Evolutionary conservation across 1,139 yeast genomes (phyloP), one percentile per base, ranked within the genome.

Genomic region (Candida mesenterica): DNA sequence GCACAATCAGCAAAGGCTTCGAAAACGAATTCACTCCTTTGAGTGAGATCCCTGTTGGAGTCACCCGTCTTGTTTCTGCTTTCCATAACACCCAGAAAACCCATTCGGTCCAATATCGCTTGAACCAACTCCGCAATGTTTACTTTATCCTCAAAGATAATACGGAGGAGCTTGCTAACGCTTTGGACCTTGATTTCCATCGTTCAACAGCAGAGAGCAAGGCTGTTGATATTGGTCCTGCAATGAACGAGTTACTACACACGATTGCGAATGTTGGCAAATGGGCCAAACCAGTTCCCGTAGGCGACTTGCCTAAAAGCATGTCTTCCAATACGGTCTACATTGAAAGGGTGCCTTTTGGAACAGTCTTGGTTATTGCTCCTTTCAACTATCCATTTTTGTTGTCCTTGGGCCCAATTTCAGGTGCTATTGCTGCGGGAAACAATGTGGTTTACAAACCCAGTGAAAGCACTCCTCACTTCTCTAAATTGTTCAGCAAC

Each of bases 341-440:
- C 34, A 62, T 85, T 32, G 84, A 82, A 49, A 73, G 74, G 44
- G 77, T 78, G 33, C 92, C 97, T 2, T 60, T 79, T 44, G 97
- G 97, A 2, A 75, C 79, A 4, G 85, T 85, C 2, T 70, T 89
- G 45, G 68, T 90, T 38, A 78, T 89, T 37, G 65, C 89, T 1
- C 96, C 97, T 0, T 90, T 86, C 75, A 90, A 90, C 62, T 92
- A 83, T 57, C 98, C 98, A 1, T 59, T 86, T 36, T 45, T 75
- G 28, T 65, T 90, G 44, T 54, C 87, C 0, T 45, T 89, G 17
- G 68, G 77, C 12, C 89, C 97, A 0, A 53, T 90, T 14, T 71
- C 81, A 25, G 88, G 88, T 20, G 96, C 96, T 1, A 65, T 92
- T 49, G 89, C 96, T 2, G 89, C 84, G 14, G 97, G 97, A 15